Conservation (phyloP, 164 flowering plant species). For the Piper longum region DNA sequence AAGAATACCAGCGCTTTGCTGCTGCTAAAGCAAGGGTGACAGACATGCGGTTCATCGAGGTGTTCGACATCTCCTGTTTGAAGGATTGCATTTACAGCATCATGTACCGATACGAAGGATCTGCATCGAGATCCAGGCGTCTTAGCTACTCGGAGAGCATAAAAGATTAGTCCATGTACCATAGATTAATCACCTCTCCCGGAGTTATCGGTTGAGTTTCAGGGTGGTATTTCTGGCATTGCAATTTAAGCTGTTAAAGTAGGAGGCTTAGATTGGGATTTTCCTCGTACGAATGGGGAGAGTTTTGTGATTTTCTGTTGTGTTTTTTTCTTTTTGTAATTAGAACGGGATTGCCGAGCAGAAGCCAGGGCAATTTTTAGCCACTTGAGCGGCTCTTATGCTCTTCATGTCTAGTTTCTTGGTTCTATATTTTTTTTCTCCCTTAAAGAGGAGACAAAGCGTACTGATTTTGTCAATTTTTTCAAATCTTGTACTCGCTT, state of each 20-base stretch:
- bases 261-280: no score
- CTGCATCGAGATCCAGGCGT: conserved; percentile 44
- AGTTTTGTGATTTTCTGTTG: not conserved
- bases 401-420: not conserved
- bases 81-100: conserved; percentile 47
- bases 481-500: no score
- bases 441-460: no score
- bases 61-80: no score
- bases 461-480: no score
- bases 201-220: not conserved
- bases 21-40: no score
- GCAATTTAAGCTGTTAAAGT: not conserved
- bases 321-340: not conserved
- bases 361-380: not conserved
- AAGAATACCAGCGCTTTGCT: no score
- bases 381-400: not conserved
- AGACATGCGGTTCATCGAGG: no score
- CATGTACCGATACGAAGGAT: conserved; percentile 44
- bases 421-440: no score
- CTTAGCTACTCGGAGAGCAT: conserved; percentile 5
- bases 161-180: not conserved
- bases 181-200: not conserved
- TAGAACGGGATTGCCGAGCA: not conserved
- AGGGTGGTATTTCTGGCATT: not conserved
- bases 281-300: not conserved